A percentile compares a stretch with the other conserved stretches of the same genome.
Evolutionary conservation across 208 protist genomes (phyloP).

Genomic region (Crithidia mellificae): DNA sequence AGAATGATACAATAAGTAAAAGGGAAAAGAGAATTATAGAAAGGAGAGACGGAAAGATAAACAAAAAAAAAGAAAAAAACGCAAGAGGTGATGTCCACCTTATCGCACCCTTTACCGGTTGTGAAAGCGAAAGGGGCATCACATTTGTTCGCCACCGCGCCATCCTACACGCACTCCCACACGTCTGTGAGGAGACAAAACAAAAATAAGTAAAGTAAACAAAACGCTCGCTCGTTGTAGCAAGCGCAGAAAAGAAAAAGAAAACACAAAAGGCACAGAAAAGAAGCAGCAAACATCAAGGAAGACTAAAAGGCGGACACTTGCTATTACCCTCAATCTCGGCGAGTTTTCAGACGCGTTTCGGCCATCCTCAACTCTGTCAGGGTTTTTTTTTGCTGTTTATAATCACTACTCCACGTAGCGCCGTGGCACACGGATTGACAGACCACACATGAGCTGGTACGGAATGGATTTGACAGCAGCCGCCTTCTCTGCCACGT

Average conservation of each 20-base stretch:
- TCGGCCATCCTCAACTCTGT: no score
- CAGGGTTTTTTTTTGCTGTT: no score
- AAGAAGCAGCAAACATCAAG: conserved; percentile 4
- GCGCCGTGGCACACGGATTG: conserved; percentile 40
- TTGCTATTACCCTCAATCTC: no score
- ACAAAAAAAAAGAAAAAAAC: conserved; percentile 7
- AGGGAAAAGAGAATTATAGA: conserved; percentile 4
- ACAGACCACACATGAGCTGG: conserved; percentile 52
- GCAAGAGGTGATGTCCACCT: not conserved
- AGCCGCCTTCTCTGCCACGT: conserved; percentile 45
- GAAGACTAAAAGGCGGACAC: not conserved
- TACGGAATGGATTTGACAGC: conserved; percentile 49
- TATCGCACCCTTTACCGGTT: not conserved
- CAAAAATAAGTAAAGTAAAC: not conserved
- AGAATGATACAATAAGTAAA: not conserved
- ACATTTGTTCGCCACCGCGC: not conserved
- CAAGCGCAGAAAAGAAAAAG: not conserved
- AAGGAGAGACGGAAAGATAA: not conserved
- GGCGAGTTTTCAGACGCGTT: no score
- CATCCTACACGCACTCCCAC: not conserved
- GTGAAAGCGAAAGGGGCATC: not conserved
- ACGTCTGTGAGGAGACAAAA: not conserved
- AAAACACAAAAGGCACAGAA: not conserved
- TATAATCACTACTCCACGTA: conserved; percentile 31
- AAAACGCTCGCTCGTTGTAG: no score